These are phyloP conservation scores for Lachnellula arida DNA, from an alignment of 2,329 filamentous ascomycete genomes.

Conservation along the genomic window DNA sequence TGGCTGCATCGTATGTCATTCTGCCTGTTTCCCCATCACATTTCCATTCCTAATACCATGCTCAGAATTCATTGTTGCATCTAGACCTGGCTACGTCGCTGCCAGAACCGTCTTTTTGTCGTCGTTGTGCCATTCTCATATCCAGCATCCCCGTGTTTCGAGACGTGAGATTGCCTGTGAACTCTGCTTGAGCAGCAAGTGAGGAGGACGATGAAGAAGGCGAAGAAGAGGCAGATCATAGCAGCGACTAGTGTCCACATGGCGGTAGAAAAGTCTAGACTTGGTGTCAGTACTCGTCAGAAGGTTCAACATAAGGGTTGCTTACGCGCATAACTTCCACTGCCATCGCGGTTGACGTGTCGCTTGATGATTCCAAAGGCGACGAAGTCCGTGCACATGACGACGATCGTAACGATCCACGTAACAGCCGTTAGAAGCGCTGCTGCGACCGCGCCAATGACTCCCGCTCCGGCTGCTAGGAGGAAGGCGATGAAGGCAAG, in stretches of 20 bases:
- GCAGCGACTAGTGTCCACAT: slow-evolving; percentile 57
- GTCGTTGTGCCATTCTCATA: slow-evolving; percentile 14
- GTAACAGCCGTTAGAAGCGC: slow-evolving; percentile 45
- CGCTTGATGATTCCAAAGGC: slow-evolving; percentile 49
- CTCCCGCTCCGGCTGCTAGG: slow-evolving; percentile 47
- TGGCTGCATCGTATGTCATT: neutral
- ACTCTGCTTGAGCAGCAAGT: slow-evolving; percentile 50
- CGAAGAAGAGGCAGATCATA: slow-evolving; percentile 51
- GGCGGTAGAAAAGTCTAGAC: slow-evolving; percentile 42
- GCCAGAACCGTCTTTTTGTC: slow-evolving; percentile 17
- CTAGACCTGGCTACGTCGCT: slow-evolving; percentile 14
- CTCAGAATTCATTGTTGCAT: neutral
- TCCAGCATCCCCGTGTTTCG: slow-evolving; percentile 13
- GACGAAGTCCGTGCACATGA: slow-evolving; percentile 53
- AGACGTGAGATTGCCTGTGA: slow-evolving; percentile 10
- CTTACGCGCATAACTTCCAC: slow-evolving; percentile 36
- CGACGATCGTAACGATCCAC: slow-evolving; percentile 45
- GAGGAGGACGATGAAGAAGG: slow-evolving; percentile 53
- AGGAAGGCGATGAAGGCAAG: slow-evolving; percentile 56
- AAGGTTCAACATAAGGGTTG: neutral
- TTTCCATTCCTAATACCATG: too few species aligned
- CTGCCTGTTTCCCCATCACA: neutral
- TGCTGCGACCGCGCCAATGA: slow-evolving; percentile 48
- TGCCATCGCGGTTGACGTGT: slow-evolving; percentile 45
- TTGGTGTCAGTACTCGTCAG: too few species aligned